Evolutionary conservation across 2,329 filamentous ascomycete species (phyloP).

Genomic region (Trichoderma citrinoviride): DNA sequence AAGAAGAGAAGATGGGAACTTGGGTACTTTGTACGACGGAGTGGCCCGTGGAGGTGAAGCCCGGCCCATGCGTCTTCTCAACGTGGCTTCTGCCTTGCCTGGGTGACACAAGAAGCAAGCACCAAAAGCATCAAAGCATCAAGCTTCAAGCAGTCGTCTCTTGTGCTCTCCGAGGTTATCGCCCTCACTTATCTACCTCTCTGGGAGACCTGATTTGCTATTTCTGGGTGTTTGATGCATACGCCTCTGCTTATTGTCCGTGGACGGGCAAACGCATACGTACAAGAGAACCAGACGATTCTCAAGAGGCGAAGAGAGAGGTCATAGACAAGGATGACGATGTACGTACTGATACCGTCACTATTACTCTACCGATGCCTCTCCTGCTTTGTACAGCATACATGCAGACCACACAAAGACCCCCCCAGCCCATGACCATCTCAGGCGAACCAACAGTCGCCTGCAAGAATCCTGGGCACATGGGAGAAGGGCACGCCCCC

Average conservation of each 20-base stretch:
- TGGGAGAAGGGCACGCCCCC: neutral
- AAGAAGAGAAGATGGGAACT: neutral
- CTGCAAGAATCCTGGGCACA: conserved; percentile 1
- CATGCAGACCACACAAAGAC: neutral
- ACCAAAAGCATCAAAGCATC: neutral
- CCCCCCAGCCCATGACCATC: neutral
- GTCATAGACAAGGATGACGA: neutral
- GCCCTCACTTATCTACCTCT: neutral
- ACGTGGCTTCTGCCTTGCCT: conserved; percentile 2
- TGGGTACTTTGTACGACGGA: neutral
- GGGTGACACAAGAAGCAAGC: conserved; percentile 9
- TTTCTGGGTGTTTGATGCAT: neutral
- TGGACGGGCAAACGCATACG: neutral
- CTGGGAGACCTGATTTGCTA: too few relatives aligned
- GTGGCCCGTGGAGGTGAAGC: conserved; percentile 2
- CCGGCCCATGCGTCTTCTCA: conserved; percentile 18
- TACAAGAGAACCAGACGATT: neutral
- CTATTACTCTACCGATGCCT: too few relatives aligned
- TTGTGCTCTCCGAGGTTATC: neutral
- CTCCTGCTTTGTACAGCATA: neutral
- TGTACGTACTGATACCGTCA: too few relatives aligned
- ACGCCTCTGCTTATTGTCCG: neutral
- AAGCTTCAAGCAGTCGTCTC: too few relatives aligned
- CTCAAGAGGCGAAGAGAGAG: neutral
- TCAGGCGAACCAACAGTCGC: conserved; percentile 19